These are phyloP conservation scores for Jimgerdemannia lactiflua DNA, from an alignment of 192 early-diverging fungal species.

Conservation along the genomic window DNA sequence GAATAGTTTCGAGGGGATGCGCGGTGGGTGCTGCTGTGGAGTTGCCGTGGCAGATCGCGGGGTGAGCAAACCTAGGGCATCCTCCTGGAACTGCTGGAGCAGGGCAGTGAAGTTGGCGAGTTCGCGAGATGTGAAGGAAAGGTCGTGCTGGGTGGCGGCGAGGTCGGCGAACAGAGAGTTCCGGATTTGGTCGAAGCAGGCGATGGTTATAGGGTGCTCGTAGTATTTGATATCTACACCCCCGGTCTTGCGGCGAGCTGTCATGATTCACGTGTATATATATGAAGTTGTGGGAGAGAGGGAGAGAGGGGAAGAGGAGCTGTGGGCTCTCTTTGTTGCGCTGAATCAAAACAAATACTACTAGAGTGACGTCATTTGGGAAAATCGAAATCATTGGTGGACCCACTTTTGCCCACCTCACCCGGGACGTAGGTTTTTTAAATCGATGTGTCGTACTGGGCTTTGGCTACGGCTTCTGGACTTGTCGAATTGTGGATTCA, in stretches of 20 bases:
- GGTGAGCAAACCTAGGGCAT: conserved; percentile 34
- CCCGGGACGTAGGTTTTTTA: too few species aligned
- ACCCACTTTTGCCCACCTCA: too few species aligned
- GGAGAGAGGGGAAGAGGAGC: too few species aligned
- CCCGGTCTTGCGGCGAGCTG: not conserved
- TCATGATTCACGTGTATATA: not conserved
- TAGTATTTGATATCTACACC: conserved; percentile 30
- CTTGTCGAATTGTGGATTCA: too few species aligned
- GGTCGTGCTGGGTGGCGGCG: conserved; percentile 11
- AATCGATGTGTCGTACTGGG: too few species aligned
- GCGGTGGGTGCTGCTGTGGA: conserved; percentile 11
- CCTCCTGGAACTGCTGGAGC: conserved; percentile 54
- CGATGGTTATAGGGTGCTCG: conserved; percentile 32
- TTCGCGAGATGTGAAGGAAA: conserved; percentile 31
- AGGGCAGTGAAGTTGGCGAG: conserved; percentile 39
- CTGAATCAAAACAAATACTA: too few species aligned
- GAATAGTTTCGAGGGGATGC: conserved; percentile 49
- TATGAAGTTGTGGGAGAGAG: not conserved
- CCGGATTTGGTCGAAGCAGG: conserved; percentile 38
- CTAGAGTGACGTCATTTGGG: too few species aligned
- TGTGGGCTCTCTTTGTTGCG: too few species aligned
- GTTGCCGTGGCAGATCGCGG: not conserved
- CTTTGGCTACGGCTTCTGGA: too few species aligned
- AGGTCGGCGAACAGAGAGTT: conserved; percentile 34
- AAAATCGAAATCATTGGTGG: too few species aligned